Evolutionary conservation across 345 rosid genomes (phyloP).

Genomic region (Eucalyptus lansdowneana): DNA sequence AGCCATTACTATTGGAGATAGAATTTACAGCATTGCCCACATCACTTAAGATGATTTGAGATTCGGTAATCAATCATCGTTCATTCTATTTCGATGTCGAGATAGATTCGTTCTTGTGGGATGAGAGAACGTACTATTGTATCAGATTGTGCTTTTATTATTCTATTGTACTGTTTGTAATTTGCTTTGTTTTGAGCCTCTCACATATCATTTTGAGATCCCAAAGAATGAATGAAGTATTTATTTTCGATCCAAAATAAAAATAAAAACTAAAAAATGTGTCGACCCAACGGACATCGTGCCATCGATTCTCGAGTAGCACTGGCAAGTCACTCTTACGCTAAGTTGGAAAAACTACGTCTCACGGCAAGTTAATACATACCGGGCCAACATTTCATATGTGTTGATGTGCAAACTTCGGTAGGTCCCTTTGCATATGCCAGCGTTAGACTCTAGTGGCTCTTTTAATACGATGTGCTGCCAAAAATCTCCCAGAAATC

Average conservation of each 20-base stretch:
- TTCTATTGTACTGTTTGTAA: background rate
- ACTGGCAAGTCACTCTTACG: background rate
- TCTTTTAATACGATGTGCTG: background rate
- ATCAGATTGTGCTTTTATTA: background rate
- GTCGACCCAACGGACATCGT: background rate
- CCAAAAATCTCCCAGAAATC: background rate
- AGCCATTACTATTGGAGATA: background rate
- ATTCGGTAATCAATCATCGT: too few species aligned
- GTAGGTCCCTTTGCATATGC: background rate
- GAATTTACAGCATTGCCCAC: accelerated
- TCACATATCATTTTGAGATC: too few species aligned
- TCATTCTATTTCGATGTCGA: background rate
- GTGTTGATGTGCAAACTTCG: background rate
- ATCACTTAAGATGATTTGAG: background rate
- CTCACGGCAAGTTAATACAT: background rate
- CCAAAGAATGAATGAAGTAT: background rate
- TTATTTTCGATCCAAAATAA: background rate
- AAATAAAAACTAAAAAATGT: too few species aligned
- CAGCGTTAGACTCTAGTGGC: background rate
- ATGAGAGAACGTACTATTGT: background rate
- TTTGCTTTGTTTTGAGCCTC: background rate
- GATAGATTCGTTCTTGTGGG: background rate
- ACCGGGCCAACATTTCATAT: background rate
- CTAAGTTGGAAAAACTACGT: background rate
- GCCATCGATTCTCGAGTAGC: background rate